Evolutionary conservation across 768 basidiomycete species (phyloP).

Genomic region (Mrakia blollopis): DNA sequence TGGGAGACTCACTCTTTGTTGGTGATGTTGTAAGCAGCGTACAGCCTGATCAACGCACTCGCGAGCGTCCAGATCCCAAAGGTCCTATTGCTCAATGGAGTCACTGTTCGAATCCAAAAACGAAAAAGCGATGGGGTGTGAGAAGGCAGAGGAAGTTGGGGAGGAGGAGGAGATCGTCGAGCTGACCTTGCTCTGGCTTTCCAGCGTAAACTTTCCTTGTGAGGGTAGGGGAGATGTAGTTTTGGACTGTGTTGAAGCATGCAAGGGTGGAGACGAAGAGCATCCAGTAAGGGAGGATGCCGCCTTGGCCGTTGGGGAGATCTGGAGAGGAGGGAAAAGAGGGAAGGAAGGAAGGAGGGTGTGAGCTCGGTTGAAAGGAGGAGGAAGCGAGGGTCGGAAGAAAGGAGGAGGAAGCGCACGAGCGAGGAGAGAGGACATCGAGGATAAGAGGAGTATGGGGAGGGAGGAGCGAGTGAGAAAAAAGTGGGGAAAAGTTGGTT

Average conservation of each 20-base stretch:
- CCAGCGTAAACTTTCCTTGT: conserved; percentile 70
- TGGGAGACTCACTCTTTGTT: conserved; percentile 62
- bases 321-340: conserved; percentile 25
- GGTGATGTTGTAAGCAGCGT: conserved; percentile 84
- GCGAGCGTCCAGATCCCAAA: conserved; percentile 89
- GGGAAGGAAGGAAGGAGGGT: not conserved
- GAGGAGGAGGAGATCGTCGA: not conserved
- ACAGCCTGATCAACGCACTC: conserved; percentile 72
- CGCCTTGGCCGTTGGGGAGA: conserved; percentile 50
- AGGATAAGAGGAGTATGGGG: not conserved
- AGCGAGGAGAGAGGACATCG: not conserved
- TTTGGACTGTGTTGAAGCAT: conserved; percentile 80
- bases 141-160: not conserved
- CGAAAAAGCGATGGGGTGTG: not conserved
- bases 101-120: conserved; percentile 54
- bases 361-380: not conserved
- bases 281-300: conserved; percentile 82
- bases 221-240: conserved; percentile 68
- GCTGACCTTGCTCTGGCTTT: conserved; percentile 45
- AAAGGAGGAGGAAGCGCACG: not conserved
- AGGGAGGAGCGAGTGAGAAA: too few relatives aligned
- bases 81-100: conserved; percentile 75
- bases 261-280: conserved; percentile 71
- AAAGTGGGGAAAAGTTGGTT: not conserved
- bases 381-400: not conserved